Evolutionary conservation across 2,329 filamentous ascomycete species (phyloP), one percentile per base, ranked within the genome.

Genomic region (Talaromyces atroroseus): DNA sequence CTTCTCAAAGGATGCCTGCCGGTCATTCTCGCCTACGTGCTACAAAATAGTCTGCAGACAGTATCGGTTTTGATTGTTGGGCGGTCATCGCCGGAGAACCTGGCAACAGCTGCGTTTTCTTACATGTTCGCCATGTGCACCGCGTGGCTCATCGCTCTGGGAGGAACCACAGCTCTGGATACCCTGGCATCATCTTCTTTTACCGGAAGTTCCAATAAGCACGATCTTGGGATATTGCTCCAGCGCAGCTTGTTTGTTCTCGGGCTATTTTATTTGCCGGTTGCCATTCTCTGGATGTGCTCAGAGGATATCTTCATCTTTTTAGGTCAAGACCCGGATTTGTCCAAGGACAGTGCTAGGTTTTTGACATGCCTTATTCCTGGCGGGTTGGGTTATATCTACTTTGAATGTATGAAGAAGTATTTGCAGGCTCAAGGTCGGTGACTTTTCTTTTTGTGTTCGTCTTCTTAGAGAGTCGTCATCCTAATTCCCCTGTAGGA

Each of bases 81-180:
- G 10, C 84, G 89, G 2, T 76, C 90, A 0, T 92, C 88, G 0
- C 86, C 90, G 1, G 87, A 94, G 70, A 85, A 90, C 1, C 76
- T 95, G 6, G 89, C 90, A 0, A 89, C 87, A 0, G 87, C 89
- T 1, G 90, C 90, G 0, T 95, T 95, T 66, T 89, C 88, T 1
- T 92, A 94, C 76, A 95, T 95, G 90, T 95, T 95, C 64, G 90
- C 90, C 54, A 91, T 92, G 88, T 85, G 88, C 21, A 90, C 89
- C 0, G 90, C 86, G 0, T 95, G 90, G 90, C 80, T 95, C 38
- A 88, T 95, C 58, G 90, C 86, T 0, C 80, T 95, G 3, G 90
- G 90, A 26, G 90, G 90, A 7, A 92, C 89, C 0, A 95, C 89
- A 1, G 90, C 90, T 0, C 80, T 95, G 45, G 90, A 95, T 69